Percentiles rank a stretch among this genome's conserved stretches.
These are phyloP conservation scores for Cryptococcus amylolentus DNA, from an alignment of 1,284 basidiomycete genomes.

Conservation along the genomic window DNA sequence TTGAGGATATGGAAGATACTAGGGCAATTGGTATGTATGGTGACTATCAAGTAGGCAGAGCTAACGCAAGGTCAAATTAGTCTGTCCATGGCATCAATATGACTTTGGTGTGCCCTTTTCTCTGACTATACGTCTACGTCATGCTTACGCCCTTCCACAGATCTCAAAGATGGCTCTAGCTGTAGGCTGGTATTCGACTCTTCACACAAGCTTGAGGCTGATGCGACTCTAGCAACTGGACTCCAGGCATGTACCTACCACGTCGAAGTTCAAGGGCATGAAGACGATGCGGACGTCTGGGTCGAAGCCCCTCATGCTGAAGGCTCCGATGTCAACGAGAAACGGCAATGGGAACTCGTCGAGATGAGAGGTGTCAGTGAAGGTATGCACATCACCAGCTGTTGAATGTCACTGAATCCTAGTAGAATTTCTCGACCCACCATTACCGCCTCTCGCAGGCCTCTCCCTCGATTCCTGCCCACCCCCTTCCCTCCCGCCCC, in stretches of 20 bases:
- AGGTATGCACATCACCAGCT: slow-evolving; percentile 51
- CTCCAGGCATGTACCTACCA: slow-evolving; percentile 72
- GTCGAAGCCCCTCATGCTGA: slow-evolving; percentile 61
- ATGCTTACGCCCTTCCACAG: slow-evolving; percentile 43
- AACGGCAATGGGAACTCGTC: slow-evolving; percentile 63
- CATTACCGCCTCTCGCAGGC: slow-evolving; percentile 46
- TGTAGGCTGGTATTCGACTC: slow-evolving; percentile 59
- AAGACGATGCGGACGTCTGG: slow-evolving; percentile 57
- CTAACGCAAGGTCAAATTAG: slow-evolving; percentile 38
- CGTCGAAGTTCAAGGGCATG: slow-evolving; percentile 57
- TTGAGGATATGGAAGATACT: slow-evolving; percentile 37
- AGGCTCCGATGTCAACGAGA: slow-evolving; percentile 19
- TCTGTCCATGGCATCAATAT: slow-evolving; percentile 81
- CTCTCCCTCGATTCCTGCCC: slow-evolving; percentile 15
- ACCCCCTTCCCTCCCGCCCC: slow-evolving; percentile 6
- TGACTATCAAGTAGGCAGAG: background rate
- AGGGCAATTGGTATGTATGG: slow-evolving; percentile 29
- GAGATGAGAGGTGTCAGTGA: slow-evolving; percentile 77
- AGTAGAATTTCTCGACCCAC: slow-evolving; percentile 68
- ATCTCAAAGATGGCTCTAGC: slow-evolving; percentile 41
- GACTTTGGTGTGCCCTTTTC: slow-evolving; percentile 34
- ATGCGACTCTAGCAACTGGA: slow-evolving; percentile 57
- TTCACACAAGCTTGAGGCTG: background rate
- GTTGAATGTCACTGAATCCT: background rate
- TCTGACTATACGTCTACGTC: background rate